These are phyloP conservation scores for Penicillium sp. DNA, from an alignment of 2,329 filamentous ascomycete species.

Conservation along the genomic window DNA sequence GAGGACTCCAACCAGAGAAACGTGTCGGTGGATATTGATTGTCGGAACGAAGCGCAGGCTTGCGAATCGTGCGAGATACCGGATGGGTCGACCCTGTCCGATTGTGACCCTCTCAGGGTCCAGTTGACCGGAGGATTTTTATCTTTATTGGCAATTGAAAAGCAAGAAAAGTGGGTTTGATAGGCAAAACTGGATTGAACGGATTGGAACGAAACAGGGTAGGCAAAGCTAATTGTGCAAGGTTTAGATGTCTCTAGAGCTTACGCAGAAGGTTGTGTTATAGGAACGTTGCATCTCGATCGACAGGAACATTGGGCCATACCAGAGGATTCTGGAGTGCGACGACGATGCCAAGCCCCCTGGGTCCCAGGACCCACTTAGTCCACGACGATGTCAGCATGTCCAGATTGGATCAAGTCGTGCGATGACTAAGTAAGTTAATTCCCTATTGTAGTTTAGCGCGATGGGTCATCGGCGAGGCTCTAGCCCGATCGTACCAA, in stretches of 20 bases:
- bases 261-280: neutral
- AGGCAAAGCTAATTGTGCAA: neutral
- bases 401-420: neutral
- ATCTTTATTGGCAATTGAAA: constrained; percentile 3
- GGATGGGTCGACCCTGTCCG: constrained; percentile 4
- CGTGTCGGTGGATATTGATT: constrained; percentile 2
- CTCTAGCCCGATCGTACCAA: constrained; percentile 31
- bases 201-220: neutral
- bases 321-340: constrained; percentile 19
- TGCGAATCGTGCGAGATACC: constrained; percentile 11
- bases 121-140: constrained; percentile 8
- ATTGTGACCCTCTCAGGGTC: constrained; percentile 11
- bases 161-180: neutral
- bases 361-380: constrained; percentile 5
- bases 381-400: neutral
- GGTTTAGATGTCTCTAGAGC: neutral
- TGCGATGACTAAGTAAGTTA: neutral
- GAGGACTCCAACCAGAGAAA: neutral
- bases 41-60: constrained; percentile 15
- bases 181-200: neutral
- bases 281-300: constrained; percentile 10
- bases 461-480: constrained; percentile 16
- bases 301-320: constrained; percentile 20
- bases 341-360: constrained; percentile 25
- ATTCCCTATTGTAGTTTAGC: constrained; percentile 21